Percentiles rank a stretch among this genome's conserved stretches.
phyloP scores from a whole-genome alignment of 2,329 filamentous ascomycete genomes.

The Claviceps sp. region DNA sequence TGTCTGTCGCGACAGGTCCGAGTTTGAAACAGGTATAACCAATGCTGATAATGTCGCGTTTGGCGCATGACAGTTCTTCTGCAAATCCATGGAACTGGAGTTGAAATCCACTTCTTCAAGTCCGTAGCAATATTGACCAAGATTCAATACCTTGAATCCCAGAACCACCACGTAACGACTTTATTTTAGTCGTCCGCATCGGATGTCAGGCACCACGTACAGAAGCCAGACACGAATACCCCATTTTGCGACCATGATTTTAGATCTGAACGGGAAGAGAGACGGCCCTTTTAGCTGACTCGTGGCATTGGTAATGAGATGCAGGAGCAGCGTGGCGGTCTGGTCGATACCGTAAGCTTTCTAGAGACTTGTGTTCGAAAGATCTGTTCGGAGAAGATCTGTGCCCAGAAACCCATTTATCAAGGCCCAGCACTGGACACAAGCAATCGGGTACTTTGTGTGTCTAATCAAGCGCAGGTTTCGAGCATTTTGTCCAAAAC shows the following conservation, averaged over 20 bases:
- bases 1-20: not conserved
- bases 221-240: not conserved
- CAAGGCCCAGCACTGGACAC: not conserved
- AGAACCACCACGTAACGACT: not conserved
- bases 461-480: conserved; percentile 48
- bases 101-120: not conserved
- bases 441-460: not conserved
- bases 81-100: not conserved
- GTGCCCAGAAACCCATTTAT: not conserved
- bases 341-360: conserved; percentile 3
- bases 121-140: not conserved
- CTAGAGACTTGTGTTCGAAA: not conserved
- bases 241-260: not conserved
- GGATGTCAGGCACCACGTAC: not conserved
- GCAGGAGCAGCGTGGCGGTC: conserved; percentile 3
- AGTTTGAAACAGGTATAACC: not conserved
- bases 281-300: not conserved
- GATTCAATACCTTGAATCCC: not conserved
- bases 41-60: not conserved
- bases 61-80: not conserved
- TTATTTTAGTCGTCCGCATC: not conserved
- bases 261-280: not conserved
- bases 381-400: no score
- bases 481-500: conserved; percentile 90
- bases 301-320: not conserved